phyloP scores from a whole-genome alignment of 2,329 filamentous ascomycete species.

The Fusarium sp. region DNA sequence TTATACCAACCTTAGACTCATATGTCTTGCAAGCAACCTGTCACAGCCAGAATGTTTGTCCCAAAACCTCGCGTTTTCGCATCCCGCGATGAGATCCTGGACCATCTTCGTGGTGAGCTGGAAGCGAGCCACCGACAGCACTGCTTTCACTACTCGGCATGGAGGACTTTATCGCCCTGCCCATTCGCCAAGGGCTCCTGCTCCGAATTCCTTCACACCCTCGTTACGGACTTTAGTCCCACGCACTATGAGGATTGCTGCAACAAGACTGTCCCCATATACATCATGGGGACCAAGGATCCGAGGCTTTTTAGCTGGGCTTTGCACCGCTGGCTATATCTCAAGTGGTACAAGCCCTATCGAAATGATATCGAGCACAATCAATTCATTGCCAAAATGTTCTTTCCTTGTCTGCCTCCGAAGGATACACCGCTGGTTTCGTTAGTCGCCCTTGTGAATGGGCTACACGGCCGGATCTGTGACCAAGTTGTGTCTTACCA shows the following conservation, averaged over 20 bases:
- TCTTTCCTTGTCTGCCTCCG: background rate
- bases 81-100: background rate
- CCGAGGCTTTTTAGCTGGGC: background rate
- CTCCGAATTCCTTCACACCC: too few species aligned
- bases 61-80: too few species aligned
- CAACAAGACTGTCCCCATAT: slow-evolving; percentile 2
- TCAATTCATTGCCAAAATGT: slow-evolving; percentile 25
- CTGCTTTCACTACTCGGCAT: background rate
- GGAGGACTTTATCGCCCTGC: background rate
- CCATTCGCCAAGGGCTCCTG: background rate
- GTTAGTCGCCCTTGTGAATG: background rate
- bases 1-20: too few species aligned
- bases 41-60: too few species aligned
- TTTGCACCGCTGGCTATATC: slow-evolving; percentile 24
- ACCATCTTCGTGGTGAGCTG: background rate
- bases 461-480: background rate
- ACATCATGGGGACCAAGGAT: too few species aligned
- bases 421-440: background rate
- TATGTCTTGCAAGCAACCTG: too few species aligned
- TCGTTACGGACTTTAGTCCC: background rate
- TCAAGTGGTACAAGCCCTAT: slow-evolving; percentile 25
- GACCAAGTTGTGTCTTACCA: background rate
- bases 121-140: background rate
- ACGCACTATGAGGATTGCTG: background rate
- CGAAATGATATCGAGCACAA: slow-evolving; percentile 27